These are phyloP conservation scores for Pseudopyrenochaeta lycopersici DNA, from an alignment of 2,329 filamentous ascomycete species.

Conservation along the genomic window DNA sequence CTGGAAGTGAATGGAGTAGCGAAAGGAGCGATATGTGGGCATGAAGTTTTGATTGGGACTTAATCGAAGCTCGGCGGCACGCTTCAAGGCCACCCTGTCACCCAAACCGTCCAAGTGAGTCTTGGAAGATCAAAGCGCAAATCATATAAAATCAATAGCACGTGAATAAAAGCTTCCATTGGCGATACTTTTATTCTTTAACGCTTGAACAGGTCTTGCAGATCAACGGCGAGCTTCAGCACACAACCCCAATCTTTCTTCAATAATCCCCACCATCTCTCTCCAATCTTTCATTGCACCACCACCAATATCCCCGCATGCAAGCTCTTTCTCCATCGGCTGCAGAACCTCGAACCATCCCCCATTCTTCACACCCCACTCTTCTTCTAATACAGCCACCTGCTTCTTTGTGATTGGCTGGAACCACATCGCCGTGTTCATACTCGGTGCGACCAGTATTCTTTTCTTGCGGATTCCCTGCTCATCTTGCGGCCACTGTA, in stretches of 20 bases:
- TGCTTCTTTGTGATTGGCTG: constrained; percentile 84
- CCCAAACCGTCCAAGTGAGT: too few species aligned
- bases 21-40: too few species aligned
- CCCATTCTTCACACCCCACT: constrained; percentile 69
- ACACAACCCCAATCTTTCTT: constrained; percentile 49
- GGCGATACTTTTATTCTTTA: too few species aligned
- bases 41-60: too few species aligned
- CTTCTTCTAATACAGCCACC: constrained; percentile 72
- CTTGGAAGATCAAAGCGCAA: too few species aligned
- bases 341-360: constrained; percentile 74
- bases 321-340: constrained; percentile 79
- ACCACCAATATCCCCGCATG: constrained; percentile 83
- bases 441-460: constrained; percentile 80
- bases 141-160: too few species aligned
- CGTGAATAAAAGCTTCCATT: too few species aligned
- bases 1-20: too few species aligned
- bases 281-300: constrained; percentile 87
- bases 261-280: constrained; percentile 73
- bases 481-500: constrained; percentile 29
- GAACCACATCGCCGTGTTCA: constrained; percentile 92
- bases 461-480: constrained; percentile 56
- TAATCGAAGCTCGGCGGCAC: too few species aligned
- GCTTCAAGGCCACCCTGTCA: too few species aligned
- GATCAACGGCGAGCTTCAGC: not conserved
- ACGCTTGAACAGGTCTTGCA: not conserved